phyloP scores from a whole-genome alignment of 345 rosid species.

The Punica granatum region DNA sequence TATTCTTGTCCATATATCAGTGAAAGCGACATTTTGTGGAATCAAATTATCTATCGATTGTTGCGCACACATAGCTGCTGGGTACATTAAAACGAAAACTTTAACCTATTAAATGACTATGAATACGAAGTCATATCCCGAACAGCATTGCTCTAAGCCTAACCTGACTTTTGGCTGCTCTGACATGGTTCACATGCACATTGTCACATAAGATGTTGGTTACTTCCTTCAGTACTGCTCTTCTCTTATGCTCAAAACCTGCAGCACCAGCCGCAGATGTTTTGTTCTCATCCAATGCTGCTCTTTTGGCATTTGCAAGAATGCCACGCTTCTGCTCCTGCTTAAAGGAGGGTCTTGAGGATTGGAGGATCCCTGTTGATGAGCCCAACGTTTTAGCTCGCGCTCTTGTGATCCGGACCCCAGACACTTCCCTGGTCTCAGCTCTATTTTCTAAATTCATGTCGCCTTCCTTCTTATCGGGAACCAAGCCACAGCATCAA shows the following conservation, averaged over 20 bases:
- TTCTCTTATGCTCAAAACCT: slow-evolving; percentile 55
- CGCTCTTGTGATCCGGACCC: slow-evolving; percentile 59
- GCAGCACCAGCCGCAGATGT: slow-evolving; percentile 21
- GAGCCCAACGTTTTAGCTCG: slow-evolving; percentile 54
- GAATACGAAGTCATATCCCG: background rate
- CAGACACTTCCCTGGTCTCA: slow-evolving; percentile 26
- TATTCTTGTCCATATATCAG: background rate
- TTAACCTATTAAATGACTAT: background rate
- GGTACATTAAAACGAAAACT: background rate
- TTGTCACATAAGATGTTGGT: slow-evolving; percentile 34
- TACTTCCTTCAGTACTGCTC: slow-evolving; percentile 76
- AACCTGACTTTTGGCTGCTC: slow-evolving; percentile 46
- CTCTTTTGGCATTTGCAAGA: slow-evolving; percentile 31
- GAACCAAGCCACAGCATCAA: slow-evolving; percentile 29
- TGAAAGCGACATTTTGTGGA: too few species aligned
- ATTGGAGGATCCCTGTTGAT: slow-evolving; percentile 35
- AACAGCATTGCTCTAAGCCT: slow-evolving; percentile 7
- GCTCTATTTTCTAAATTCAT: slow-evolving; percentile 54
- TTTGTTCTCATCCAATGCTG: slow-evolving; percentile 41
- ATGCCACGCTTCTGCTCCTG: slow-evolving; percentile 48
- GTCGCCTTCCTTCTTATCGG: slow-evolving; percentile 35
- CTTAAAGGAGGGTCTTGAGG: slow-evolving; percentile 53
- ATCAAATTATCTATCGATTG: background rate
- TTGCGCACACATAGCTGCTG: background rate
- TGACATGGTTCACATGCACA: slow-evolving; percentile 22